Percentiles rank a stretch among this genome's conserved stretches.
phyloP scores from a whole-genome alignment of 2,329 filamentous ascomycete species.

The Cladorrhinum sp. region DNA sequence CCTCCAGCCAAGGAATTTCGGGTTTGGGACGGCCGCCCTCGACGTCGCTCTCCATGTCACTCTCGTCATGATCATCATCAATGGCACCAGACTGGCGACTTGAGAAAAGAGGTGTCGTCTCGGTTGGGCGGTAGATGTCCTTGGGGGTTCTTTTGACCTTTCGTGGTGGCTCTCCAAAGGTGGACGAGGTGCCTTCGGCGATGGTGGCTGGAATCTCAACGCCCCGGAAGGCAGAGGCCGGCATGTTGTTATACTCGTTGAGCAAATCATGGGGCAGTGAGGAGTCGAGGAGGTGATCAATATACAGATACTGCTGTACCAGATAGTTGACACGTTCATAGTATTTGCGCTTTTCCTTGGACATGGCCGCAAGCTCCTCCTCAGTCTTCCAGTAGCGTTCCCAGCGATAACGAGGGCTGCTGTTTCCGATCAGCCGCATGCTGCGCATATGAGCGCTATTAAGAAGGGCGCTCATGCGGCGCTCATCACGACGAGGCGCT shows the following conservation, averaged over 20 bases:
- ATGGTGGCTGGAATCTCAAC: slow-evolving; percentile 70
- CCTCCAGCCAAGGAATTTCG: slow-evolving; percentile 68
- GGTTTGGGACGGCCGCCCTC: slow-evolving; percentile 44
- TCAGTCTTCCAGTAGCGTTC: slow-evolving; percentile 82
- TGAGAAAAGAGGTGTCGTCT: slow-evolving; percentile 63
- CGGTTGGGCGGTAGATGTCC: slow-evolving; percentile 76
- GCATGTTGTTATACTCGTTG: slow-evolving; percentile 76
- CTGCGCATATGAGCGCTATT: slow-evolving; percentile 72
- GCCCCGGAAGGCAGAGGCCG: slow-evolving; percentile 51
- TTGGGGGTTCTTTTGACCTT: slow-evolving; percentile 77
- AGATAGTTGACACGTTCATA: slow-evolving; percentile 87
- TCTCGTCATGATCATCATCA: slow-evolving; percentile 40
- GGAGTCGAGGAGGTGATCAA: slow-evolving; percentile 85
- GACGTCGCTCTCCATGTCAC: slow-evolving; percentile 31
- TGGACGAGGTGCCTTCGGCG: slow-evolving; percentile 51
- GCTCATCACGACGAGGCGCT: slow-evolving; percentile 51
- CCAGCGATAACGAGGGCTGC: slow-evolving; percentile 82
- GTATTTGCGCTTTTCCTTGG: slow-evolving; percentile 75
- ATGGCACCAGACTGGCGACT: slow-evolving; percentile 41
- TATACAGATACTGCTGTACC: slow-evolving; percentile 89
- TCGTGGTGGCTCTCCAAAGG: slow-evolving; percentile 37
- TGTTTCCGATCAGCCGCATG: slow-evolving; percentile 83
- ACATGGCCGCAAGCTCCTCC: slow-evolving; percentile 68
- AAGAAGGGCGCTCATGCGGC: slow-evolving; percentile 57
- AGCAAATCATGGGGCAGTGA: slow-evolving; percentile 88